Conservation (phyloP, 2,329 filamentous ascomycete species). For the Geosmithia putterillii region DNA sequence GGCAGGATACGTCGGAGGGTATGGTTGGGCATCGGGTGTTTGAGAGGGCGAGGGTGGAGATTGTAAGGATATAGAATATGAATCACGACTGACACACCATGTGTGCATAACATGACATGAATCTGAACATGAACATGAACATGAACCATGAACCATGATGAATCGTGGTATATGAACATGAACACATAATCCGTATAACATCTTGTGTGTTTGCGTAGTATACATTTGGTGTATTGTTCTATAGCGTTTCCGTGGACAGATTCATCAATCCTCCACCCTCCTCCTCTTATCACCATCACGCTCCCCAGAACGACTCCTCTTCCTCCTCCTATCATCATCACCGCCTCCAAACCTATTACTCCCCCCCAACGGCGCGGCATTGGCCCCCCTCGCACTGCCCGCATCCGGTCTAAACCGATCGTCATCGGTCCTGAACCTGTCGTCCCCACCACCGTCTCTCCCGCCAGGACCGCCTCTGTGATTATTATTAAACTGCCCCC, state of each 20-base stretch:
- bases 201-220: neutral
- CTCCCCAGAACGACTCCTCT: slow-evolving; percentile 45
- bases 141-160: no score
- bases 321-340: slow-evolving; percentile 32
- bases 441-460: slow-evolving; percentile 36
- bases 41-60: slow-evolving; percentile 75
- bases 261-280: slow-evolving; percentile 32
- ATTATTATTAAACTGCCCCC: slow-evolving; percentile 53
- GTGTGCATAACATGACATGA: no score
- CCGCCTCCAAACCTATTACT: slow-evolving; percentile 8
- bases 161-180: no score
- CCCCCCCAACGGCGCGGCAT: slow-evolving; percentile 57
- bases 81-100: neutral
- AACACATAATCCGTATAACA: no score
- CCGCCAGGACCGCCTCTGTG: neutral
- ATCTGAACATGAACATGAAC: no score
- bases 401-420: slow-evolving; percentile 30
- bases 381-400: slow-evolving; percentile 48
- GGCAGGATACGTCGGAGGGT: slow-evolving; percentile 42
- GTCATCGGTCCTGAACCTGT: slow-evolving; percentile 55
- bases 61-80: slow-evolving; percentile 54
- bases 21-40: slow-evolving; percentile 66
- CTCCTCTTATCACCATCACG: slow-evolving; percentile 48
- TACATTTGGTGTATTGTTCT: neutral
- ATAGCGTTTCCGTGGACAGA: neutral